Conservation (phyloP, 2,329 filamentous ascomycete species). For the Drechslerella coelobrocha region DNA sequence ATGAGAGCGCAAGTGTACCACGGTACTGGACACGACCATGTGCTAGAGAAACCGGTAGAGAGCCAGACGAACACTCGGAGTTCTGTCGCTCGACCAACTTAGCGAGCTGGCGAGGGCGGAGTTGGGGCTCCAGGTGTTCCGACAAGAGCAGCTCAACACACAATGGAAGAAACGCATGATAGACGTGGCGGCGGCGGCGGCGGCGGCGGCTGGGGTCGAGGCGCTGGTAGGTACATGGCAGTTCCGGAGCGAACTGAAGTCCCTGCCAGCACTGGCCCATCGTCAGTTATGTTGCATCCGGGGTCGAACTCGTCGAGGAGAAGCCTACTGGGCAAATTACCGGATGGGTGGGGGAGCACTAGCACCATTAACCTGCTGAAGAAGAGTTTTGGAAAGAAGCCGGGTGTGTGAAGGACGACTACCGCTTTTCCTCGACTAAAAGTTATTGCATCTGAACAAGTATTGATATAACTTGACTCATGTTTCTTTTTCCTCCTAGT, state of each 20-base stretch:
- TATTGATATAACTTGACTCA: slow-evolving; percentile 54
- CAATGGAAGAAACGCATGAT: neutral
- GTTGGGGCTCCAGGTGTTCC: neutral
- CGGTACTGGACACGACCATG: slow-evolving; percentile 80
- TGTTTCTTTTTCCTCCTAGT: slow-evolving; percentile 44
- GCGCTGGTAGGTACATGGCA: neutral
- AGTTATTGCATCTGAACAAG: slow-evolving; percentile 52
- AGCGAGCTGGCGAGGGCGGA: slow-evolving; percentile 14
- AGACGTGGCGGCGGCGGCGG: slow-evolving; percentile 6
- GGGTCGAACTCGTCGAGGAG: neutral
- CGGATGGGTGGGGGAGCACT: slow-evolving; percentile 12
- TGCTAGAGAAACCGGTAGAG: slow-evolving; percentile 81
- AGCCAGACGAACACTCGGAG: slow-evolving; percentile 92
- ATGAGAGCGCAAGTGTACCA: slow-evolving; percentile 70
- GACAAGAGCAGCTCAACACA: no score
- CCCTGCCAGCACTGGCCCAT: neutral
- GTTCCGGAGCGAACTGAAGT: neutral
- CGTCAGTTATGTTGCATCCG: neutral
- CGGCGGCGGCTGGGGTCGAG: neutral
- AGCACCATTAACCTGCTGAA: slow-evolving; percentile 12
- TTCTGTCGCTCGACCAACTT: slow-evolving; percentile 69
- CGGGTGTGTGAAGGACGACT: neutral
- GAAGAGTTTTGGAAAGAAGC: slow-evolving; percentile 13
- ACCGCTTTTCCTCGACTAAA: neutral
- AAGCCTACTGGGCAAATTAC: slow-evolving; percentile 8